Conservation (phyloP, 164 flowering plant species). For the Litsea cubeba region DNA sequence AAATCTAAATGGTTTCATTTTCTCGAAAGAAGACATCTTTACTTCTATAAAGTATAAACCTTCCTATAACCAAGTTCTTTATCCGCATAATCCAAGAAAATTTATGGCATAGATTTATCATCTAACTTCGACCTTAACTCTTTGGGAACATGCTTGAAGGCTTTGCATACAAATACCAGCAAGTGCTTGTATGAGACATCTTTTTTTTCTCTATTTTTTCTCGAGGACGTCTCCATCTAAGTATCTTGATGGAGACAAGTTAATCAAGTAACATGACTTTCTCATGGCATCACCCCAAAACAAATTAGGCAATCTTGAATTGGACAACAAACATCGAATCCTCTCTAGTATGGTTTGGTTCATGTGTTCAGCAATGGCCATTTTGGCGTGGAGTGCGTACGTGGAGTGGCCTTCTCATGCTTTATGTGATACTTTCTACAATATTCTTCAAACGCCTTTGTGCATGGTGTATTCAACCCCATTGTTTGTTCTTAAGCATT, state of each 20-base stretch:
- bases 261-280: background rate
- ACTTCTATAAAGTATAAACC: background rate
- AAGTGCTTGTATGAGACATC: background rate
- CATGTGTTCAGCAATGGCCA: background rate
- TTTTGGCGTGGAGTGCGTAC: background rate
- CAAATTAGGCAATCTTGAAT: background rate
- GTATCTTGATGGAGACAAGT: background rate
- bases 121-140: conserved; percentile 2
- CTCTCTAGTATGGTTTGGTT: background rate
- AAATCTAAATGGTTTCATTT: background rate
- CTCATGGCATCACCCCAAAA: conserved; percentile 8
- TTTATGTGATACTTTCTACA: conserved; percentile 6
- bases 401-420: conserved; percentile 1
- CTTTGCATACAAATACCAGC: background rate
- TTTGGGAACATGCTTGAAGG: conserved; percentile 2
- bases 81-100: conserved; percentile 1
- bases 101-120: background rate
- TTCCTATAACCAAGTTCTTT: conserved; percentile 1
- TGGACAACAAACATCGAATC: conserved; percentile 1
- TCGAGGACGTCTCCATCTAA: background rate
- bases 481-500: conserved; percentile 4
- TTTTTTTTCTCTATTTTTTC: background rate
- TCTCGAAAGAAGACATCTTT: background rate
- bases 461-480: conserved; percentile 14
- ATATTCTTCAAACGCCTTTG: conserved; percentile 7